A percentile compares a stretch with the other conserved stretches of the same genome.
Conservation (phyloP, 139 green algal genomes). For the Chlorella sp. region DNA sequence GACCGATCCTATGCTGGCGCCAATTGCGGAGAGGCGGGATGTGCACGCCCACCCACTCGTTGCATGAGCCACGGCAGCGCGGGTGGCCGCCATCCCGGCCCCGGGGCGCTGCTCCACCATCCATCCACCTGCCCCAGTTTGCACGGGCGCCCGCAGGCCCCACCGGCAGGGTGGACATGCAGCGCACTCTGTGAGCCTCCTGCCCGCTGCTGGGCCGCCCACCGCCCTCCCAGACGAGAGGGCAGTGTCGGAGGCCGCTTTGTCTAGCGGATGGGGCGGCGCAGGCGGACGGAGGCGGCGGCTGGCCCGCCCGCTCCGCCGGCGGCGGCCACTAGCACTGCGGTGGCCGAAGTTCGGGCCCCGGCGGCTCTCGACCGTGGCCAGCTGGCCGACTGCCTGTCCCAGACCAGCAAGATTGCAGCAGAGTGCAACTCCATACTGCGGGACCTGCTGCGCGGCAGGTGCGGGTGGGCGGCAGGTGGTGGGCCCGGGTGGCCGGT, state of each 20-base stretch:
- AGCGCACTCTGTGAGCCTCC: not conserved
- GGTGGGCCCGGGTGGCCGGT: not conserved
- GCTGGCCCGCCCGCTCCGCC: not conserved
- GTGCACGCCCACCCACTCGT: too few species aligned
- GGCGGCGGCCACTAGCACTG: not conserved
- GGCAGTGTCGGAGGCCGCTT: not conserved
- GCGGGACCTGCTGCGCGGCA: slow-evolving; percentile 44
- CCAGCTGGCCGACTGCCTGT: slow-evolving; percentile 37
- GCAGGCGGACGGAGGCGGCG: slow-evolving; percentile 1
- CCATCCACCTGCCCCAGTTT: not conserved
- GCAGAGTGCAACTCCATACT: slow-evolving; percentile 53
- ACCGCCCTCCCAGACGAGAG: not conserved
- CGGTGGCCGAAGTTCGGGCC: not conserved
- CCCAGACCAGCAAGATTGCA: slow-evolving; percentile 44
- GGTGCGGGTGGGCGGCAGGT: not conserved
- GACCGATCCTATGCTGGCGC: too few species aligned
- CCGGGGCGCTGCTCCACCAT: not conserved
- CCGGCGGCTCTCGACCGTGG: not conserved
- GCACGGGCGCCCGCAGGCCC: not conserved
- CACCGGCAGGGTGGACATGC: not conserved
- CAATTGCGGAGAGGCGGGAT: too few species aligned
- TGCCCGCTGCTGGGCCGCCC: not conserved
- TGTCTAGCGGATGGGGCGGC: slow-evolving; percentile 1
- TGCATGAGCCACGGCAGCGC: too few species aligned
- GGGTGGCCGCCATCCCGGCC: too few species aligned